Evolutionary conservation across 2,329 filamentous ascomycete species (phyloP).

Genomic region (Talaromyces sp.): DNA sequence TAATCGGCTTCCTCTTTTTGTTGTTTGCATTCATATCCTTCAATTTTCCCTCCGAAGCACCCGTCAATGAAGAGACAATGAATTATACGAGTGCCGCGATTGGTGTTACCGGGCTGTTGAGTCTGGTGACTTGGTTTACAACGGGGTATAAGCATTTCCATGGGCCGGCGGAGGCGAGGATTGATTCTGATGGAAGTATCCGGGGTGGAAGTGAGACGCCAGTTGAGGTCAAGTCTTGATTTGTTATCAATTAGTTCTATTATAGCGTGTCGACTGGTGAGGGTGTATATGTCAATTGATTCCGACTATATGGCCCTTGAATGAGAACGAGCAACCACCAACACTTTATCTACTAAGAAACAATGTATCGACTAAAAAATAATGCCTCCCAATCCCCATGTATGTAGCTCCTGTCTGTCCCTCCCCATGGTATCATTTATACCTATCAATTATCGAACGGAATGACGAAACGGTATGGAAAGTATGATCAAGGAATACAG

Average conservation of each 20-base stretch:
- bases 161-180: constrained; percentile 37
- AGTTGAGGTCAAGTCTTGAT: constrained; percentile 10
- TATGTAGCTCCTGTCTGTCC: not conserved
- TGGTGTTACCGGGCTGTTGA: constrained; percentile 53
- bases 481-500: not conserved
- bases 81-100: constrained; percentile 58
- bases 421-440: not conserved
- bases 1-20: constrained; percentile 51
- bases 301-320: not conserved
- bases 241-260: not conserved
- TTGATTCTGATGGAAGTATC: not conserved
- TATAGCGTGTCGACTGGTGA: not conserved
- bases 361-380: not conserved
- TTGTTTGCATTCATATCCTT: constrained; percentile 56
- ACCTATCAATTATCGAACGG: not conserved
- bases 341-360: not conserved
- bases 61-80: constrained; percentile 55
- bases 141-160: constrained; percentile 51
- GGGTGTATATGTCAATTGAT: not conserved
- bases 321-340: not conserved
- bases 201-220: not conserved
- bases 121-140: constrained; percentile 51
- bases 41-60: constrained; percentile 52
- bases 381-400: not conserved
- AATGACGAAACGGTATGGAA: not conserved